Percentiles rank a stretch among this genome's conserved stretches.
Evolutionary conservation across 192 early-diverging fungal genomes (phyloP).

Genomic region (Podila verticillata): DNA sequence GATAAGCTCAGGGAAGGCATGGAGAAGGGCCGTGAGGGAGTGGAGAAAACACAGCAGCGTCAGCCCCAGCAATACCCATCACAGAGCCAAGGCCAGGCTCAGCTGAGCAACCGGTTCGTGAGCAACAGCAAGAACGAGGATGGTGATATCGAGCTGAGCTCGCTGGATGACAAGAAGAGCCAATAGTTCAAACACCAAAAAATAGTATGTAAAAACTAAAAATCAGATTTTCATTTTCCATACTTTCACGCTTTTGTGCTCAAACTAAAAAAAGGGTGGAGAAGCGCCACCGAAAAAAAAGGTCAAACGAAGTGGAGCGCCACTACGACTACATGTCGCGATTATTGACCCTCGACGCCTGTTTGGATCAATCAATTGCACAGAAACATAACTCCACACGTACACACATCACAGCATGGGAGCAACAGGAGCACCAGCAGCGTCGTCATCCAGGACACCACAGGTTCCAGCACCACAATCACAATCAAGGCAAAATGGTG

Average conservation of each 20-base stretch:
- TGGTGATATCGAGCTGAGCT: slow-evolving; percentile 43
- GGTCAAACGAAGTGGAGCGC: too few species aligned
- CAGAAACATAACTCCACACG: too few species aligned
- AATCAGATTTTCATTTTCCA: too few species aligned
- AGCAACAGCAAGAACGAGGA: slow-evolving; percentile 25
- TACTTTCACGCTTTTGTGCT: too few species aligned
- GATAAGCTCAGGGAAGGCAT: slow-evolving; percentile 37
- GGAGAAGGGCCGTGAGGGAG: slow-evolving; percentile 29
- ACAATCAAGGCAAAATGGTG: background rate
- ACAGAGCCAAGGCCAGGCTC: background rate
- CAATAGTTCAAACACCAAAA: slow-evolving; percentile 13
- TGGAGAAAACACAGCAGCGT: slow-evolving; percentile 8
- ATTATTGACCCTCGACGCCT: too few species aligned
- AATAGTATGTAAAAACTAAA: background rate
- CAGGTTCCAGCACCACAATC: background rate
- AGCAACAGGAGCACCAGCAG: too few species aligned
- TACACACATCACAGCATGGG: too few species aligned
- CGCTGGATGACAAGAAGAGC: slow-evolving; percentile 42
- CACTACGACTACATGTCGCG: too few species aligned
- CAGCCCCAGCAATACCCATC: slow-evolving; percentile 43
- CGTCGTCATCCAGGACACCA: too few species aligned
- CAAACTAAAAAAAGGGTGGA: too few species aligned
- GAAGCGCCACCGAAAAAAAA: background rate
- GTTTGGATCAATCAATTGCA: too few species aligned
- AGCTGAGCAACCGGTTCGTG: slow-evolving; percentile 4